Evolutionary conservation across 768 basidiomycete species (phyloP), one percentile per base, ranked within the genome.

Genomic region (Cyathus striatus): DNA sequence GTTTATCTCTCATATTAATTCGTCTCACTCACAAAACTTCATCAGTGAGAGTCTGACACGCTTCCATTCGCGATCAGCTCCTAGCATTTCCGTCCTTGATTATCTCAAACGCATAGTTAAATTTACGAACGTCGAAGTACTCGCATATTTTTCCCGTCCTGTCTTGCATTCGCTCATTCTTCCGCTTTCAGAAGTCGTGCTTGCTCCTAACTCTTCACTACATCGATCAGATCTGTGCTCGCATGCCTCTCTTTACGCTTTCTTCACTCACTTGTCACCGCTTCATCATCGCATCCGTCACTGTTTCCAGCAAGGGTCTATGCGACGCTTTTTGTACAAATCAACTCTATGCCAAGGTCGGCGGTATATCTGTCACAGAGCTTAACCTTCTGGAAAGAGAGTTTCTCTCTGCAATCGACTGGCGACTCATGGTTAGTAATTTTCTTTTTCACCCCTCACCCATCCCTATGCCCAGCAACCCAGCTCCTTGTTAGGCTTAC

Each of bases 271-370:
- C 95, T 18, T 92, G 92, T 57, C 96, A 99, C 68, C 91, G 96
- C 46, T 98, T 99, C 68, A 76, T 97, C 59, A 97, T 98, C 67
- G 78, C 95, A 35, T 82, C 91, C 53, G 85, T 97, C 62, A 81
- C 89, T 23, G 90, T 93, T 46, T 86, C 90, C 48, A 87, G 83
- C 69, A 98, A 99, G 65, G 91, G 92, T 0, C 81, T 97, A 35
- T 94, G 90, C 64, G 96, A 99, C 67, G 79, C 83, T 16, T 98
- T 98, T 63, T 95, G 90, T 68, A 91, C 90, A 38, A 98, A 98
- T 62, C 80, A 76, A 44, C 81, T 94, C 57, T 98, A 98, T 66
- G 91, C 96, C 51, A 88, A 86, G 64, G 94, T 99, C 23, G 96
- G 96, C 54, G 96, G 96, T 43, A 91, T 97, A 59, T 82, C 87